These are phyloP conservation scores for Psilocybe sp. DNA, from an alignment of 768 basidiomycete species.

Conservation along the genomic window DNA sequence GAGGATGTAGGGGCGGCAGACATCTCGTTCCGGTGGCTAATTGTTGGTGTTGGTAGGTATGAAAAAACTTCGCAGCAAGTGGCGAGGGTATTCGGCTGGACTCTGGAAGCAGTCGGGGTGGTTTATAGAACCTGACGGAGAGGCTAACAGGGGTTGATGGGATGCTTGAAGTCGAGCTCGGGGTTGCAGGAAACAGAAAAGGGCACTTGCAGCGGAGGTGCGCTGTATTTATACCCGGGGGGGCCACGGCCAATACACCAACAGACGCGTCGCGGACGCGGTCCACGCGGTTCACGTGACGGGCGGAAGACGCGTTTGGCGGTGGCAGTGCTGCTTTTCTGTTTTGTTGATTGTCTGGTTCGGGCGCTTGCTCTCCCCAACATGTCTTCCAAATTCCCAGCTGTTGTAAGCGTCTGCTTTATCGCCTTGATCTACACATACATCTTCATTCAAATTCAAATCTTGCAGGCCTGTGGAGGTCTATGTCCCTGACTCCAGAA, in stretches of 20 bases:
- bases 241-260: background rate
- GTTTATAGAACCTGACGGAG: slow-evolving; percentile 5
- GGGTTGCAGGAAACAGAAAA: slow-evolving; percentile 18
- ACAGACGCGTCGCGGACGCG: slow-evolving; percentile 14
- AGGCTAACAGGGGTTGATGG: slow-evolving; percentile 4
- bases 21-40: background rate
- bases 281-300: slow-evolving; percentile 12
- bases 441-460: no score
- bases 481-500: no score
- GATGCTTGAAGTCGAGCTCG: slow-evolving; percentile 8
- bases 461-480: no score
- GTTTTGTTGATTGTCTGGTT: slow-evolving; percentile 35
- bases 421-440: no score
- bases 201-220: background rate
- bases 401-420: no score
- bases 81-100: background rate
- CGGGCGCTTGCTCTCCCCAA: slow-evolving; percentile 8
- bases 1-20: slow-evolving; percentile 3
- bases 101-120: slow-evolving; percentile 9
- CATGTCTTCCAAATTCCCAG: background rate
- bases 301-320: background rate
- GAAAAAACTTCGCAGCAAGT: background rate
- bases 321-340: slow-evolving; percentile 41
- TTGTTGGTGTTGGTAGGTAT: background rate
- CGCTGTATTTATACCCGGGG: slow-evolving; percentile 29